Evolutionary conservation across 345 rosid genomes (phyloP).

Genomic region (Conringia planisiliqua): DNA sequence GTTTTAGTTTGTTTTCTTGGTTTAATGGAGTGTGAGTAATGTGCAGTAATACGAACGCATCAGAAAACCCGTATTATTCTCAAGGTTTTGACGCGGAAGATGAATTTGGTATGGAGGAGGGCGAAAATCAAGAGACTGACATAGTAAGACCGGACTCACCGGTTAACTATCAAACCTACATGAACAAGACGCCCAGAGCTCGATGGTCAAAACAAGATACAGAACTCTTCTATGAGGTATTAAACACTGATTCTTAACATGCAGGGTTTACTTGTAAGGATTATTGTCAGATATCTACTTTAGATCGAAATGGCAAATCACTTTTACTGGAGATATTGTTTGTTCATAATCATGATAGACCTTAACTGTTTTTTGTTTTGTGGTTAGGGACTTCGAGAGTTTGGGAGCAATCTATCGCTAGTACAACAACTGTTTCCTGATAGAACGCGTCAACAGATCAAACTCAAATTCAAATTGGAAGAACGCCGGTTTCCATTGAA

Average conservation of each 20-base stretch:
- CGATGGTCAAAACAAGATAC: slow-evolving; percentile 89
- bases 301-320: not conserved
- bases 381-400: slow-evolving; percentile 61
- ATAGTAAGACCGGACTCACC: slow-evolving; percentile 26
- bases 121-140: slow-evolving; percentile 13
- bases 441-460: slow-evolving; percentile 65
- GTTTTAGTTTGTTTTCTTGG: not conserved
- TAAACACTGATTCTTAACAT: not conserved
- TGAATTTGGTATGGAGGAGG: slow-evolving; percentile 33
- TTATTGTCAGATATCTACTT: not conserved
- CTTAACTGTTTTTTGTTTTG: not conserved
- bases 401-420: slow-evolving; percentile 76
- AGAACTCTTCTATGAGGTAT: slow-evolving; percentile 74
- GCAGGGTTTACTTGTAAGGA: not conserved
- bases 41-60: slow-evolving; percentile 41
- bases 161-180: slow-evolving; percentile 65
- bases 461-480: slow-evolving; percentile 73
- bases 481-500: slow-evolving; percentile 60
- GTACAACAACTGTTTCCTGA: slow-evolving; percentile 69
- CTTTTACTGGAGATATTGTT: not conserved
- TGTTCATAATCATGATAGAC: not conserved
- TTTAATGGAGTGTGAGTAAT: slow-evolving; percentile 7
- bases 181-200: slow-evolving; percentile 54
- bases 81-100: slow-evolving; percentile 36
- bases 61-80: slow-evolving; percentile 36